Base-by-base conservation (phyloP, 768 basidiomycete species). In the Xerocomellus dryophilus region DNA sequence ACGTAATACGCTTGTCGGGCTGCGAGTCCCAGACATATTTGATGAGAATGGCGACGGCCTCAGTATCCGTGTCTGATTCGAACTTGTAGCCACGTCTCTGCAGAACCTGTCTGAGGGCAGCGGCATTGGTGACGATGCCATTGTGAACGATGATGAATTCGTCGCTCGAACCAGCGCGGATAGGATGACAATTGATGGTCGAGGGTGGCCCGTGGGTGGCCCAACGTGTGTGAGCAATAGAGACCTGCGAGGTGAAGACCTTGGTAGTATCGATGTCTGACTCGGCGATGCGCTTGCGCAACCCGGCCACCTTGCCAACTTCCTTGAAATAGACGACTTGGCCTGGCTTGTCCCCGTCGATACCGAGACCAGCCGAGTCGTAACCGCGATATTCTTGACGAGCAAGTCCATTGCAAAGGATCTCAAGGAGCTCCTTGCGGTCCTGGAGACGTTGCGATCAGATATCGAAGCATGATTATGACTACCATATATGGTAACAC, bases 191-290 rank as follows among this genome's bases (percentile, higher is more conserved):
- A 75, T 99, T 99, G 64, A 80, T 71, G 49, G 84, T 80, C 4
- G 86, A 88, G 20, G 94, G 95, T 18, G 86, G 82, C 35, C 97
- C 97, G 68, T 99, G 97, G 18, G 97, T 99, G 2, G 97, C 97
- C 97, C 97, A 99, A 61, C 97, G 91, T 12, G 97, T 99, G 76
- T 99, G 97, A 12, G 96, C 96, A 73, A 99, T 98, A 36, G 93
- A 93, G 42, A 95, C 93, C 74, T 98, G 94, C 39, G 86, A 84
- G 47, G 92, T 68, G 72, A 83, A 86, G 35, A 81, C 78, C 78
- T 91, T 93, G 66, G 79, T 74, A 54, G 88, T 85, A 70, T 96
- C 81, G 62, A 93, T 64, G 58, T 66, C 71, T 27, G 90, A 84
- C 52, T 77, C 75, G 38, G 85, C 82, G 66, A 97, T 94, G 73